A percentile compares a stretch with the other conserved stretches of the same genome.
Conservation (phyloP, 352 stramenopile species). For the Globisporangium polare region DNA sequence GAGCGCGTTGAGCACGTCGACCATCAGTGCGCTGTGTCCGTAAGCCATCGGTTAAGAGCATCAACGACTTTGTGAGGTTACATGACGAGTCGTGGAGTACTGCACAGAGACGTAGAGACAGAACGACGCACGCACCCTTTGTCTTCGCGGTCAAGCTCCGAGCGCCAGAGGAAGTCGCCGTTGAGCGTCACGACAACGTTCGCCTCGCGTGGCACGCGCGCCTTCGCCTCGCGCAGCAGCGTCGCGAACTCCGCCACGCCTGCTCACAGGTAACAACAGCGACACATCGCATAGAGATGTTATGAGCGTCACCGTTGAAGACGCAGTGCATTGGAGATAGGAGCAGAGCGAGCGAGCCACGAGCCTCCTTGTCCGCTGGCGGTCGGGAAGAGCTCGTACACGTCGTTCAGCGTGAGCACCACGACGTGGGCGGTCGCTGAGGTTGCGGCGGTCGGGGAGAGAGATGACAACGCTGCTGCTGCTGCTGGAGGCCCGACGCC, state of each 20-base stretch:
- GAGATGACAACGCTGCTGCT: neutral
- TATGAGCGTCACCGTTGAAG: too few relatives aligned
- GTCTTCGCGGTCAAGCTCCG: constrained; percentile 53
- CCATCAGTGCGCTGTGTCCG: constrained; percentile 61
- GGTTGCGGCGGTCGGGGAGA: neutral
- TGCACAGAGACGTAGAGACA: too few relatives aligned
- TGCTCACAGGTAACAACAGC: neutral
- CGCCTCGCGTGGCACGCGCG: constrained; percentile 21
- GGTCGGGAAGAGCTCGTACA: constrained; percentile 63
- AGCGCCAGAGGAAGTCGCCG: constrained; percentile 69
- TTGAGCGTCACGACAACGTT: constrained; percentile 62
- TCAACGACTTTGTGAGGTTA: too few relatives aligned
- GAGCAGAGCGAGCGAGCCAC: neutral
- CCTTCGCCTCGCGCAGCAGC: constrained; percentile 30
- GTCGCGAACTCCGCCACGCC: constrained; percentile 54
- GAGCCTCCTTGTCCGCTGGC: constrained; percentile 22
- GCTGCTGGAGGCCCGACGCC: neutral
- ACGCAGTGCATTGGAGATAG: too few relatives aligned
- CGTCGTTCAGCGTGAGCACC: constrained; percentile 69
- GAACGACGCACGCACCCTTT: constrained; percentile 43
- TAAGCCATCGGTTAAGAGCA: too few relatives aligned
- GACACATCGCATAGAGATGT: neutral
- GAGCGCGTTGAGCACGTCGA: constrained; percentile 50
- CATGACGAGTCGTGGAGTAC: too few relatives aligned
- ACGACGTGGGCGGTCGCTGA: constrained; percentile 24